A percentile compares a stretch with the other conserved stretches of the same genome.
These are phyloP conservation scores for Erucastrum elatum DNA, from an alignment of 345 rosid species.

Conservation along the genomic window DNA sequence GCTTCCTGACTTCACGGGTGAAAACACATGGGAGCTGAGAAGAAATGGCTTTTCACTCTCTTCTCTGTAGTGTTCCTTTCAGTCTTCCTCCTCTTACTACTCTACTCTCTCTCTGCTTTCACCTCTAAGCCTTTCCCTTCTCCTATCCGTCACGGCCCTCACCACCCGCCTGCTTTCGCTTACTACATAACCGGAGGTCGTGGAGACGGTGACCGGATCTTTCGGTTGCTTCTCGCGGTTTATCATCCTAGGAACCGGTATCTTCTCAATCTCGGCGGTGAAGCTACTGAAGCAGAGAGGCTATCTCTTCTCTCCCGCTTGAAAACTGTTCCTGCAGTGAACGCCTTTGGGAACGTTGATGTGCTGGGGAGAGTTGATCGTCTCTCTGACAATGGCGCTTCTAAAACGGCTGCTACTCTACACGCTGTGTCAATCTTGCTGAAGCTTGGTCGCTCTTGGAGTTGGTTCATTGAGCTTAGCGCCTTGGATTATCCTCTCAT, in stretches of 20 bases:
- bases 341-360: slow-evolving; percentile 85
- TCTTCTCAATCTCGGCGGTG: slow-evolving; percentile 76
- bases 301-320: slow-evolving; percentile 53
- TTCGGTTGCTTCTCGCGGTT: slow-evolving; percentile 77
- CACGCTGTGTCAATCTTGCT: slow-evolving; percentile 79
- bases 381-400: slow-evolving; percentile 71
- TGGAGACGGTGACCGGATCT: slow-evolving; percentile 73
- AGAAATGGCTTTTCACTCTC: slow-evolving; percentile 85
- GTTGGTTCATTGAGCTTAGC: slow-evolving; percentile 84
- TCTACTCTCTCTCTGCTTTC: slow-evolving; percentile 74
- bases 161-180: slow-evolving; percentile 88
- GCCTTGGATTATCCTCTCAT: slow-evolving; percentile 90
- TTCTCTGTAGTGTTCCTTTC: slow-evolving; percentile 75
- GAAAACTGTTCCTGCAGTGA: slow-evolving; percentile 69
- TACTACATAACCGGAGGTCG: slow-evolving; percentile 82
- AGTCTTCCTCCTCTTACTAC: slow-evolving; percentile 61
- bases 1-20: slow-evolving; percentile 5
- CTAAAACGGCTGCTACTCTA: slow-evolving; percentile 64
- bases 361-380: slow-evolving; percentile 80
- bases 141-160: slow-evolving; percentile 65
- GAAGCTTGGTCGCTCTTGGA: slow-evolving; percentile 78
- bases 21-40: slow-evolving; percentile 82
- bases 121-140: slow-evolving; percentile 75
- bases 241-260: slow-evolving; percentile 97
- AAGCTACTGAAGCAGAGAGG: slow-evolving; percentile 78